Base-by-base conservation (phyloP, 2,329 filamentous ascomycete genomes). In the Colletotrichum sp. region DNA sequence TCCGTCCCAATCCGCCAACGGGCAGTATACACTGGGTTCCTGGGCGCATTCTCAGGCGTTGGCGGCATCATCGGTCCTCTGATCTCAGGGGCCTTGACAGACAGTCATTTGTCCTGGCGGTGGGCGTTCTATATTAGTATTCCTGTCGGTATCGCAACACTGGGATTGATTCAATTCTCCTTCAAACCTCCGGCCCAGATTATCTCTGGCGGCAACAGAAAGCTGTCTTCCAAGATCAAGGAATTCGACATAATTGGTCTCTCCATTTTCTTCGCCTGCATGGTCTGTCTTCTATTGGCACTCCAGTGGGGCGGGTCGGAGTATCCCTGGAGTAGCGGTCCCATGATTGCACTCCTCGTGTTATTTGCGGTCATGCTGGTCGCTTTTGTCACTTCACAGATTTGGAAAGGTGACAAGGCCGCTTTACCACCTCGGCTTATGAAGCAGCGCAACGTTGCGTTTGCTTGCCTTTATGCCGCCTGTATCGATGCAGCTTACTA, bases 261-360 rank as follows among this genome's bases (percentile, higher is more conserved):
- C n/a, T n/a, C 76, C 4, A 24, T 74, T 26, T 78, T 81, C 65
- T 67, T 81, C 21, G 75, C 78, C 3, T 77, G 73, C 21, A 72
- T 79, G 34, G 79, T 88, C 52, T 88, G 86, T 75, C 83, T 89
- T 8, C 77, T 88, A 1, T 79, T 89, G 10, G 87, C 87, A 9
- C 81, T 89, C 13, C 86, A 88, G 71, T 88, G 86, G 86, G 84
- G 84, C 61, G 85, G 83, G 6, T 80, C 78, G 8, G 80, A 78
- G 28, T 83, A 84, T 61, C 39, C 81, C 1, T 86, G 84, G 84
- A 79, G 71, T 21, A 78, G 79, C 48, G 81, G 75, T 7, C 81
- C 79, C 14, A 81, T 85, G 69, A 82, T 86, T 39, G 82, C 70
- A 7, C 81, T 86, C 5, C 78, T 86, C 24, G 81, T 85, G 73